Base-by-base conservation (phyloP, 306 rosid genomes). In the Abrus pulchellus region DNA sequence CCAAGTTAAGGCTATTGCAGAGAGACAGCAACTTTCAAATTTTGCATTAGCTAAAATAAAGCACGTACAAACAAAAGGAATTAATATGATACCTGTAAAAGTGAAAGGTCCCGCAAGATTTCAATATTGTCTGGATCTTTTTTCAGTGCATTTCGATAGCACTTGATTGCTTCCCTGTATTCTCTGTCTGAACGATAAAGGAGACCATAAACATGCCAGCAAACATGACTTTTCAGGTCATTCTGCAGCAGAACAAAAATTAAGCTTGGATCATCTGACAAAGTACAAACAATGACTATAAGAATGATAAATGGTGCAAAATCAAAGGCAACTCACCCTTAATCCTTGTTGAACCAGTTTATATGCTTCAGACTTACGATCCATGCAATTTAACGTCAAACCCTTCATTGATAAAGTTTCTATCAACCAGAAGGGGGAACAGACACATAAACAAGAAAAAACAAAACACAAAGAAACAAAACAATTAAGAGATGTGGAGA, bases 391-490 rank as follows among this genome's bases (percentile, higher is more conserved):
- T 86, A 92, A 85, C 1, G 98, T 94, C 74, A 94, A 87, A 68
- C 98, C 98, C 94, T 94, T 94, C 98, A 94, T 94, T 49, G 98
- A 92, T 89, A 94, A 88, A 79, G 98, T 94, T 90, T 94, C 98
- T 94, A 87, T 64, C 73, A 87, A 87, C 68, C 80, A 85, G 61
- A 68, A 76, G 61, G 67, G 9, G 10, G 43, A 67, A 75, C 84
- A 85, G 45, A 80, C 20, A 59, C 14, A 75, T 64, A 29, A 5
- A 10, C 75, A 49, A 72, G 68, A 75, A 33, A 77, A 54, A 6
- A 7, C 20, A 20, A 4, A 28, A 36, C 13, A 43, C 49, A 6
- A 12, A 63, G 27, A 54, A 74, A 68, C 61, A 20, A 54, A 33
- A 50, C 9, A 79, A 70, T 36, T 28, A 33, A 47, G 53, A 76